Base-by-base conservation (phyloP, 2,329 filamentous ascomycete species). In the Stagonosporopsis tanaceti region DNA sequence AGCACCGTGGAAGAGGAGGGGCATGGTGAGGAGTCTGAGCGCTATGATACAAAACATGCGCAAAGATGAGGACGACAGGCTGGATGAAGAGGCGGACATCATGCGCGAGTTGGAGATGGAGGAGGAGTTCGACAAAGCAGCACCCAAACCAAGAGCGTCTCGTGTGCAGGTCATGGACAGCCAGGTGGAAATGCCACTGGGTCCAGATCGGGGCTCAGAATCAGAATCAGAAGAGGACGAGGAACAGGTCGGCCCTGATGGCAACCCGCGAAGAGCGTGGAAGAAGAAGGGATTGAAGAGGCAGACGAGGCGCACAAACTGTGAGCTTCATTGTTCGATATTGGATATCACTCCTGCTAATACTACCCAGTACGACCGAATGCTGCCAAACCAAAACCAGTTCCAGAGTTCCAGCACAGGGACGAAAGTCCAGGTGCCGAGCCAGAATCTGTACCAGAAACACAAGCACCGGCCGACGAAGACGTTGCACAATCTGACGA, bases 211-310 rank as follows among this genome's bases (percentile, higher is more conserved):
- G 25, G 72, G 65, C 22, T 61, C 71, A 11, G 74, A 74, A 27
- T 90, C 89, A 55, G 86, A 89, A 54, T 87, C 84, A 35, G 77
- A 80, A 0, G 70, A 72, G 3, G 30, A 32, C 11, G 71, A 76
- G n/a, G 68, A 68, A 27, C 65, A 62, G 14, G 54, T 83, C 12
- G 85, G 80, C 50, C 80, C 79, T n/a, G 78, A 86, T 65, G 87
- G 87, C 1, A 81, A 84, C 60, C 87, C 87, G 2, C 73, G 87
- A 35, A 85, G 82, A 51, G 76, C 85, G 1, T 94, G 85, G 80
- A 94, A 93, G 82, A 95, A 95, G 84, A 91, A 91, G 79, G 91
- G 90, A 0, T 85, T 91, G 72, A 95, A 95, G 80, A 83, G 91
- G 59, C 92, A 90, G 53, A 94, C 91, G 3, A 82, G 88, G 60